Conservation (phyloP, 768 basidiomycete species). For the Suillus tomentosus region DNA sequence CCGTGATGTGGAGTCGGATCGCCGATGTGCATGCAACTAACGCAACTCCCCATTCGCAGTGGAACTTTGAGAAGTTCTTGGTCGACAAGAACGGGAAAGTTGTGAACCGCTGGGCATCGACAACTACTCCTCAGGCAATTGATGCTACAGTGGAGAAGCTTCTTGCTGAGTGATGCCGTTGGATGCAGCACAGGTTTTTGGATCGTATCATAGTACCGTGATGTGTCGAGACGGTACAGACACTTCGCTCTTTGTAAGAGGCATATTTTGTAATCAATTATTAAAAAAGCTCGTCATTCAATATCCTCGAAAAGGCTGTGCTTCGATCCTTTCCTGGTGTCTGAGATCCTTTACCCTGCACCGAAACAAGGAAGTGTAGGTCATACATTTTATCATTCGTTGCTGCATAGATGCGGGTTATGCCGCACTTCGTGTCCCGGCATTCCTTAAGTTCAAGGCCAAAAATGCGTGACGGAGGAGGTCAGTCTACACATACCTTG, state of each 20-base stretch:
- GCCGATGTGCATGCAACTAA: conserved; percentile 6
- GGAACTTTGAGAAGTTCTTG: conserved; percentile 93
- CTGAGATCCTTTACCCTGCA: too few species aligned
- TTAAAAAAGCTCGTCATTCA: too few species aligned
- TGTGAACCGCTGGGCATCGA: conserved; percentile 75
- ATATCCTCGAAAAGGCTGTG: too few species aligned
- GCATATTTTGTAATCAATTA: background rate
- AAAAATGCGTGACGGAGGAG: too few species aligned
- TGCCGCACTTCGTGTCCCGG: too few species aligned
- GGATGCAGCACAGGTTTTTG: background rate
- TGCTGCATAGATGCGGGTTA: too few species aligned
- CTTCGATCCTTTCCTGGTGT: too few species aligned
- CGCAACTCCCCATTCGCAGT: conserved; percentile 40
- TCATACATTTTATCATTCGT: too few species aligned
- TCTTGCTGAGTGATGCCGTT: conserved; percentile 32
- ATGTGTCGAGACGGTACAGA: background rate
- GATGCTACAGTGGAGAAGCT: conserved; percentile 66
- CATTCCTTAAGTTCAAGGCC: too few species aligned
- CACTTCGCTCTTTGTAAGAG: background rate
- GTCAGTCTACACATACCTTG: too few species aligned
- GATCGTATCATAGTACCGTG: background rate
- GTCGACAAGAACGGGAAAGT: conserved; percentile 54
- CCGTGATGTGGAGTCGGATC: conserved; percentile 34
- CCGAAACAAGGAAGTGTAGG: too few species aligned
- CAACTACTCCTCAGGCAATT: conserved; percentile 67